Evolutionary conservation across 495 filamentous ascomycete species (phyloP), one percentile per base, ranked within the genome.

Genomic region (Chaetomium cochliodes): DNA sequence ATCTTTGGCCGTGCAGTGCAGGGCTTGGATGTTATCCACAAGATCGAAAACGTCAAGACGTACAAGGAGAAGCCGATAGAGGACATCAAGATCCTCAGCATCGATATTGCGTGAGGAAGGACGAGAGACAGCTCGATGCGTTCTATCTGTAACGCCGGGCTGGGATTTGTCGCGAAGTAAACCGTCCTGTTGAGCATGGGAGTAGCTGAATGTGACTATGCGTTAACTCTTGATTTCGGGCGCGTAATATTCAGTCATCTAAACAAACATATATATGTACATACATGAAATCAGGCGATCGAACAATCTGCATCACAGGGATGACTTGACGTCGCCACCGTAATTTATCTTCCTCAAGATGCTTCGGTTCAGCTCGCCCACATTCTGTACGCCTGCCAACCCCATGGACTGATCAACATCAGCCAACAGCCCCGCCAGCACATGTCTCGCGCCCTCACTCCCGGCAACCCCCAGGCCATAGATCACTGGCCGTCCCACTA

Each of bases 41-140:
- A 86, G 81, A 99, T 99, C 71, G 96, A 98, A 79, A 97, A 96
- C 76, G 82, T 84, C 28, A 90, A 86, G 76, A 91, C 91, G n/a
- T 87, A 88, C 69, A 97, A 97, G 81, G 96, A 99, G 78, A 93
- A 92, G 80, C 94, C 96, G 18, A 90, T 93, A 76, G 92, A 96
- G 67, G 93, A 98, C 79, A 90, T 99, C 67, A 97, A 96, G 81
- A 94, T 99, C 73, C 85, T 99, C 33, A 97, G 90, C 74, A 94
- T 99, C 66, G 86, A 89, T 28, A 69, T 75, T 33, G 37, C 69
- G 12, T 74, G 63, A 53, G 26, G 63, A 53, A 22, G 26, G 23
- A 23, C 28, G 33, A 26, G 16, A 53, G 1, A 53, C 12, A 5
- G 9, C 7, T 22, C 1, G 33, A 37, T 37, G 33, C 33, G 33